These are phyloP conservation scores for Mangifera indica DNA, from an alignment of 345 rosid species.

Conservation along the genomic window DNA sequence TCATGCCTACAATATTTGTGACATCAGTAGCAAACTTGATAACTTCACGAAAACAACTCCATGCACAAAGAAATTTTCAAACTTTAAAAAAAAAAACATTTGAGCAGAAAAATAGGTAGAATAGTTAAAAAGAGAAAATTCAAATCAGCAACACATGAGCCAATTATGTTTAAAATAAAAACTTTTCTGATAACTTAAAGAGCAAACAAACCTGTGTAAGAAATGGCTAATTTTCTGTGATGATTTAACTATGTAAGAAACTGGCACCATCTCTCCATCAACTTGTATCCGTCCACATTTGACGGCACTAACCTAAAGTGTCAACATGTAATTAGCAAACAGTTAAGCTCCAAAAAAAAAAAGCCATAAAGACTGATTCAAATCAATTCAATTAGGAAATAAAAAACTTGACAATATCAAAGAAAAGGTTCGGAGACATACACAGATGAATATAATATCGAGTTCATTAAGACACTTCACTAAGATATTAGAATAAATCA, in stretches of 20 bases:
- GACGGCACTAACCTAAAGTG: conserved; percentile 68
- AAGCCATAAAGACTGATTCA: neutral
- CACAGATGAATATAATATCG: neutral
- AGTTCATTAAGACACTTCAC: neutral
- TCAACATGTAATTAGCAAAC: neutral
- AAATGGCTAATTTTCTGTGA: conserved; percentile 91
- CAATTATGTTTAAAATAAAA: neutral
- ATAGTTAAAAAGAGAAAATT: neutral
- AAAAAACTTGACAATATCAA: neutral
- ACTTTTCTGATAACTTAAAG: neutral
- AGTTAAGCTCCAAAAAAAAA: neutral
- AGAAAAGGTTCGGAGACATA: neutral
- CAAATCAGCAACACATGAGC: neutral
- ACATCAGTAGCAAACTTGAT: conserved; percentile 31
- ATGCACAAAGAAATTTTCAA: neutral
- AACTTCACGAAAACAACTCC: conserved; percentile 15
- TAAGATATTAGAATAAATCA: neutral
- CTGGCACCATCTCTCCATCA: conserved; percentile 69
- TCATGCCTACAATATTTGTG: conserved; percentile 75
- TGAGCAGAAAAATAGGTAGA: neutral
- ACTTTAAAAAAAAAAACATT: neutral
- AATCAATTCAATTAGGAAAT: neutral
- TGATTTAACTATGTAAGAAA: conserved; percentile 68
- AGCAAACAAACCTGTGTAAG: conserved; percentile 61
- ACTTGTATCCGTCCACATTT: conserved; percentile 83